Percentiles rank a stretch among this genome's conserved stretches.
Conservation (phyloP, 306 rosid genomes). For the Dalbergia oliveri region DNA sequence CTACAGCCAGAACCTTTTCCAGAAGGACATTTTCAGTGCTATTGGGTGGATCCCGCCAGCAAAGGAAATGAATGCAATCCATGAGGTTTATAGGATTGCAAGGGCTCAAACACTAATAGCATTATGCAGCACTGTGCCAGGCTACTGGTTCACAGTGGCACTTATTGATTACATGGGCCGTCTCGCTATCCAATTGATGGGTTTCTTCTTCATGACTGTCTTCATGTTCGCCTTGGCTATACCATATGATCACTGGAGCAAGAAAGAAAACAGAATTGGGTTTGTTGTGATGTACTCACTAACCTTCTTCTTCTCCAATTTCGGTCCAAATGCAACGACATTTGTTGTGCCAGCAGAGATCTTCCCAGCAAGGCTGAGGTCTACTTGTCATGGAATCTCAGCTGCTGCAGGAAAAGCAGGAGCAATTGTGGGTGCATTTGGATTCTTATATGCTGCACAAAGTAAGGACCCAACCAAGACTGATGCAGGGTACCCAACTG, state of each 20-base stretch:
- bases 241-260: slow-evolving; percentile 81
- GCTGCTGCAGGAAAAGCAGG: slow-evolving; percentile 92
- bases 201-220: slow-evolving; percentile 88
- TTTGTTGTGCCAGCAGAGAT: slow-evolving; percentile 87
- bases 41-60: slow-evolving; percentile 79
- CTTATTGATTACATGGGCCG: slow-evolving; percentile 74
- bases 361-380: slow-evolving; percentile 81
- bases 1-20: slow-evolving; percentile 84
- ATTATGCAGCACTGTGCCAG: slow-evolving; percentile 78
- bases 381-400: slow-evolving; percentile 88
- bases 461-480: slow-evolving; percentile 39
- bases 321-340: slow-evolving; percentile 87
- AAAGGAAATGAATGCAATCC: slow-evolving; percentile 65
- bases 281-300: slow-evolving; percentile 69
- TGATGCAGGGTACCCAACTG: slow-evolving; percentile 71
- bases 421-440: slow-evolving; percentile 86
- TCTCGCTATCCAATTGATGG: slow-evolving; percentile 75
- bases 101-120: slow-evolving; percentile 82
- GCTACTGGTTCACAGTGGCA: slow-evolving; percentile 82
- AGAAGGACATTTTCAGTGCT: slow-evolving; percentile 75
- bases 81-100: slow-evolving; percentile 72
- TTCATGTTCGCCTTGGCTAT: slow-evolving; percentile 86
- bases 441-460: slow-evolving; percentile 82
- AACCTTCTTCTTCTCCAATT: slow-evolving; percentile 84
- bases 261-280: slow-evolving; percentile 54